Percentiles rank a stretch among this genome's conserved stretches.
phyloP scores from a whole-genome alignment of 345 rosid species.

The Ceriops tagal region DNA sequence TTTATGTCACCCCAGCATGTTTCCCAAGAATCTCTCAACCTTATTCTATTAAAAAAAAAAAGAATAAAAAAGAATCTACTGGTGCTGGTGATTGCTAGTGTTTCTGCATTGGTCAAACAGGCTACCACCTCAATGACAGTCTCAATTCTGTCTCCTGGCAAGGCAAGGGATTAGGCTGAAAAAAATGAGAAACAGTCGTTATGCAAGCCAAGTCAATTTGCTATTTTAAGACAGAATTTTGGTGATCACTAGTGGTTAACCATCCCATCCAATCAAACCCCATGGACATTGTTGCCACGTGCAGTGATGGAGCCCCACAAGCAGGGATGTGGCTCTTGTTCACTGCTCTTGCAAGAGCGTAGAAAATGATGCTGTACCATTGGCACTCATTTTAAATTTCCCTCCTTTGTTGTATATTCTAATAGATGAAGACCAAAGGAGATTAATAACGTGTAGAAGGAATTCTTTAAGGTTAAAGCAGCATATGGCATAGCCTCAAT shows the following conservation, averaged over 20 bases:
- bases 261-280: not conserved
- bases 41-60: no score
- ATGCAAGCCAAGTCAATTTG: slow-evolving; percentile 17
- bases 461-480: slow-evolving; percentile 8
- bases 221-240: slow-evolving; percentile 17
- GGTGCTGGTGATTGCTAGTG: no score
- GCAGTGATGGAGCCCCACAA: slow-evolving; percentile 24
- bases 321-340: slow-evolving; percentile 16
- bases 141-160: no score
- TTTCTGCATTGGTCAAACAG: no score
- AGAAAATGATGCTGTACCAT: slow-evolving; percentile 27
- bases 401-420: slow-evolving; percentile 1
- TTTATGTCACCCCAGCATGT: no score
- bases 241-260: not conserved
- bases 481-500: slow-evolving; percentile 14
- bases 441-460: slow-evolving; percentile 10
- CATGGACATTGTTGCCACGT: slow-evolving; percentile 18
- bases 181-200: slow-evolving; percentile 7
- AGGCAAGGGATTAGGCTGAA: not conserved
- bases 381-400: slow-evolving; percentile 21
- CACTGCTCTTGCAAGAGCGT: slow-evolving; percentile 31
- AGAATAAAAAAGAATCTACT: no score
- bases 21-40: no score
- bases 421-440: slow-evolving; percentile 5
- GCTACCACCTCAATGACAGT: no score